Base-by-base conservation (phyloP, 331 rosid species). In the Quercus tomentella region DNA sequence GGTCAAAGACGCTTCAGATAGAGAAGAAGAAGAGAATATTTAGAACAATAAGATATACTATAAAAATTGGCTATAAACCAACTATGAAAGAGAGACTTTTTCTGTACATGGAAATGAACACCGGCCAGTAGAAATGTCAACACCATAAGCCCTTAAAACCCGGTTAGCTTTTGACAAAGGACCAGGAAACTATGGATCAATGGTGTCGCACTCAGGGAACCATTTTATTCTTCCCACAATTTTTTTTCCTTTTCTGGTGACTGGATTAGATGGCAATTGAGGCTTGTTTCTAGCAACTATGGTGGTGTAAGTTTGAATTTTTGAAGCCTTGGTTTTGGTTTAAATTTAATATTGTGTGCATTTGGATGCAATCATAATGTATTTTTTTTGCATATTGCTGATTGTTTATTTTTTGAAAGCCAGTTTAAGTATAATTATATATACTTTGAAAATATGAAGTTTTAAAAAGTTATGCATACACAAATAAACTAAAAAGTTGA, bases 1-100 rank as follows among this genome's bases (percentile, higher is more conserved):
- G 77, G 96, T 91, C 97, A 89, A 90, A 92, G 92, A 92, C 95
- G 93, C 85, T 87, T 89, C 85, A 69, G 82, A 86, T 83, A 18
- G 49, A 76, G 84, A 74, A 81, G 56, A 67, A 79, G 31, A 76
- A 76, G 77, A 67, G 72, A 67, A 67, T 67, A 67, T 67, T 67
- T 55, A 58, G 12, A 54, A 56, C 26, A 35, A 37, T 35, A 56
- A 10, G 82, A 63, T 63, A 76, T 28, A 55, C 22, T 58, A 20
- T 20, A 18, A 62, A 26, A 20, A 11, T 18, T 25, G 2, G 33
- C 63, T 33, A 76, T 56, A 7, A 63, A 41, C 49, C 49, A 41
- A 41, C 49, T 2, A 41, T 41, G 35, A 35, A 6, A 11, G 79
- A 55, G 45, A 33, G 51, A 73, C 35, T 14, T 17, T 6, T 35